Percentiles rank a stretch among this genome's conserved stretches.
phyloP scores from a whole-genome alignment of 495 filamentous ascomycete genomes.

The Aspergillus asperescens region DNA sequence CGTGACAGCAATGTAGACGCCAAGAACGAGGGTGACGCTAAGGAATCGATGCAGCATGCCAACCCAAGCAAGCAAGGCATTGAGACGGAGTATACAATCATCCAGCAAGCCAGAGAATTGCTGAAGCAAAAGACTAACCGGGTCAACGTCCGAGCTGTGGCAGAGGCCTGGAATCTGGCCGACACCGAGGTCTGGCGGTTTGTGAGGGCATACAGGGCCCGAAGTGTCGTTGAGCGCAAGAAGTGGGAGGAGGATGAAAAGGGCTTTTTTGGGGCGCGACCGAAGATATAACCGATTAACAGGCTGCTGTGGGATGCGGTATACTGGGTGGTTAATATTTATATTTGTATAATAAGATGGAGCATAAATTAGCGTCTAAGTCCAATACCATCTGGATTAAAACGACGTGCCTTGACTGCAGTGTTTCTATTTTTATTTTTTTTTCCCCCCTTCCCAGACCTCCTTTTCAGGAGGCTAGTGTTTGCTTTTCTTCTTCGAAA shows the following conservation, averaged over 20 bases:
- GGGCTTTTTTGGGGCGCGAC: constrained; percentile 32
- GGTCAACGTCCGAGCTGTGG: constrained; percentile 49
- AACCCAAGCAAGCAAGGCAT: constrained; percentile 46
- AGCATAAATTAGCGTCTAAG: too few relatives aligned
- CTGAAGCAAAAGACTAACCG: constrained; percentile 36
- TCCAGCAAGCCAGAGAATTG: constrained; percentile 54
- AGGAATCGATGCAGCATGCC: constrained; percentile 34
- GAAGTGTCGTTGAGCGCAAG: constrained; percentile 41
- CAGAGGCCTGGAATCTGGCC: constrained; percentile 90
- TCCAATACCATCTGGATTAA: too few relatives aligned
- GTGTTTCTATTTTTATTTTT: too few relatives aligned
- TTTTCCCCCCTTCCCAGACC: too few relatives aligned
- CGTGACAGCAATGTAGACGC: constrained; percentile 45
- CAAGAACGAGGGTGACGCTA: constrained; percentile 47
- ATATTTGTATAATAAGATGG: too few relatives aligned
- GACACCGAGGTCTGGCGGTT: constrained; percentile 94
- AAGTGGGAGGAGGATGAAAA: constrained; percentile 46
- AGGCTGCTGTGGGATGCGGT: too few relatives aligned
- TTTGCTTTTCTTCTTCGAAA: too few relatives aligned
- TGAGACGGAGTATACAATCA: constrained; percentile 52
- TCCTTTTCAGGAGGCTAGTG: too few relatives aligned
- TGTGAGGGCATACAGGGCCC: constrained; percentile 61
- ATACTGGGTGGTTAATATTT: too few relatives aligned
- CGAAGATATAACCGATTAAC: constrained; percentile 9
- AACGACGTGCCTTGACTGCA: too few relatives aligned